Evolutionary conservation across 192 early-diverging fungal genomes (phyloP).

Genomic region (Linnemannia exigua): DNA sequence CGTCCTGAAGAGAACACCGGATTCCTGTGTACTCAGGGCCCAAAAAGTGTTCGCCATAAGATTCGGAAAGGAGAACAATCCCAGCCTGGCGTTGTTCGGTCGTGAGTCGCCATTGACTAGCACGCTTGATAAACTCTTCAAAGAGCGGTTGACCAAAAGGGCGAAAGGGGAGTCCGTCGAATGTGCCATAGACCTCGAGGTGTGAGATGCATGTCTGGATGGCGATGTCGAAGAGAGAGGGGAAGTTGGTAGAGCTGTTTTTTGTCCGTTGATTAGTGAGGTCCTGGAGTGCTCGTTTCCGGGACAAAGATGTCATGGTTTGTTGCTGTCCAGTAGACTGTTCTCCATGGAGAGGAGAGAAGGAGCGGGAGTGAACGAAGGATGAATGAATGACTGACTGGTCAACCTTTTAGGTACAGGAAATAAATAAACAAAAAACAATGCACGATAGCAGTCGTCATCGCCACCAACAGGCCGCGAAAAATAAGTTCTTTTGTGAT

Average conservation of each 20-base stretch:
- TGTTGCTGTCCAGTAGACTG: not conserved
- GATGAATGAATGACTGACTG: too few relatives aligned
- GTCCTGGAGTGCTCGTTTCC: constrained; percentile 28
- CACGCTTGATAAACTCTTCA: constrained; percentile 12
- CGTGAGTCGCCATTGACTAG: constrained; percentile 31
- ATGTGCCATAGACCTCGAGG: constrained; percentile 39
- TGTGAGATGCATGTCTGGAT: constrained; percentile 41
- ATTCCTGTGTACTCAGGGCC: constrained; percentile 45
- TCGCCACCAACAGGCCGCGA: not conserved
- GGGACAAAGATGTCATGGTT: constrained; percentile 29
- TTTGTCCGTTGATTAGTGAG: not conserved
- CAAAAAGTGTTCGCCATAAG: constrained; percentile 31
- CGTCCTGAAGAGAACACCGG: constrained; percentile 21
- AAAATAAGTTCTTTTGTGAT: not conserved
- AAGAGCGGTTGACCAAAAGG: constrained; percentile 46
- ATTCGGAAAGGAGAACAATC: constrained; percentile 37
- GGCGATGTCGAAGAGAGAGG: constrained; percentile 35
- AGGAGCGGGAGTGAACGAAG: not conserved
- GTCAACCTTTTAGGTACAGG: too few relatives aligned
- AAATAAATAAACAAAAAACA: not conserved
- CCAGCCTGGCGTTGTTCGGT: constrained; percentile 46
- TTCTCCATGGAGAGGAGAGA: not conserved
- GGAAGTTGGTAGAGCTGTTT: constrained; percentile 18
- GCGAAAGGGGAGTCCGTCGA: constrained; percentile 33
- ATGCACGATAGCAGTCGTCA: not conserved